Base-by-base conservation (phyloP, 2,329 filamentous ascomycete species). In the Metarhizium guizhouense region DNA sequence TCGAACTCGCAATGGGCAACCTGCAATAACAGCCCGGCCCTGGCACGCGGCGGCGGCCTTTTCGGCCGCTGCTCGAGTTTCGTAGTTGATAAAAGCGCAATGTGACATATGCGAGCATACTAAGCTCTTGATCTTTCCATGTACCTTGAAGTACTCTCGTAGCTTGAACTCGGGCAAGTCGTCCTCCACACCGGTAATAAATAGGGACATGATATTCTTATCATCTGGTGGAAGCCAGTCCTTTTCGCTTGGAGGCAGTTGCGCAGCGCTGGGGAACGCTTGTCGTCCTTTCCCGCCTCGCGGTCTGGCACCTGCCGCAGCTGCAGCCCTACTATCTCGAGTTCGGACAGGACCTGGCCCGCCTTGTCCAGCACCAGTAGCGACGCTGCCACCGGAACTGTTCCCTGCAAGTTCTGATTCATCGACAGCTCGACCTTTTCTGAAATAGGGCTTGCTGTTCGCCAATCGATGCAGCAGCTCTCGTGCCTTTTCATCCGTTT, bases 51-150 rank as follows among this genome's bases (percentile, higher is more conserved):
- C 83, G 0, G 94, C 90, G 0, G 95, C 95, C 57, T 81, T 85
- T 72, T 99, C 94, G 0, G 95, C 94, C 1, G 82, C 87, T 59
- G 90, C 84, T 56, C 94, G 82, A 3, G 87, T 89, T 63, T 91
- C 85, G 69, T 90, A 99, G 73, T 99, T 99, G 73, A 99, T 79
- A 67, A 97, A 99, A 1, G 94, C 94, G 70, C 92, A 97, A 67
- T 97, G 94, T 16, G 93, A 93, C 76, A 95, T 91, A 74, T 99
- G 94, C 6, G 92, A 96, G 72, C 94, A 97, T 42, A 99, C 87
- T 16, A 99, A 75, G 30, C 91, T 96, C 64, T 94, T 89, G 58
- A 99, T 86, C 66, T 93, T 90, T 60, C 94, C 94, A 64, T 92
- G 91, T 18, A 83, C 82, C 58, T 90, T 84, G 76, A 99, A 99